These are phyloP conservation scores for Heterobasidion irregulare DNA, from an alignment of 1,284 basidiomycete species.

Conservation along the genomic window DNA sequence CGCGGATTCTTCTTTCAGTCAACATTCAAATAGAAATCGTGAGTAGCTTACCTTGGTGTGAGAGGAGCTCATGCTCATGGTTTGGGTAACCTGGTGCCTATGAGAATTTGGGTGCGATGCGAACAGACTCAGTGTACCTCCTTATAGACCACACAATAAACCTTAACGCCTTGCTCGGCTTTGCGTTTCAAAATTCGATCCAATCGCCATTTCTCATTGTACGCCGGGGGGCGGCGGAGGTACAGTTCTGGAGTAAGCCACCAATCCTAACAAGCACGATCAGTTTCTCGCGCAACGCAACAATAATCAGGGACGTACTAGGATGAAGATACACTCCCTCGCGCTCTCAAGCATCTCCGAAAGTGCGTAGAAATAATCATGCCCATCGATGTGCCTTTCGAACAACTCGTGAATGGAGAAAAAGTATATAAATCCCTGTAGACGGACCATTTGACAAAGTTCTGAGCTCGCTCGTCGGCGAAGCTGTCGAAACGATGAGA, in stretches of 20 bases:
- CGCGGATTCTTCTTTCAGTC: not conserved
- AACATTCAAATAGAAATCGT: conserved; percentile 3
- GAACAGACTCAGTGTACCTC: conserved; percentile 39
- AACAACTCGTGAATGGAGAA: not conserved
- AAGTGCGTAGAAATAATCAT: conserved; percentile 91
- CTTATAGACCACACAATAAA: conserved; percentile 88
- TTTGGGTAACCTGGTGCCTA: conserved; percentile 63
- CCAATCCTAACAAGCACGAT: conserved; percentile 54
- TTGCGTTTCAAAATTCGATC: conserved; percentile 81
- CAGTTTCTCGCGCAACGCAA: not conserved
- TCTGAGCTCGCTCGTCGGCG: conserved; percentile 59
- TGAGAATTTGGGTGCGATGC: not conserved
- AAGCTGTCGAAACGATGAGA: conserved; percentile 83
- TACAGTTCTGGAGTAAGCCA: conserved; percentile 91
- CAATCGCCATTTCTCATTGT: conserved; percentile 79
- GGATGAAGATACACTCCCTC: conserved; percentile 70
- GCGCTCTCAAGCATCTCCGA: conserved; percentile 82
- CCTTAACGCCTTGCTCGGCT: conserved; percentile 83
- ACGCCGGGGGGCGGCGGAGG: conserved; percentile 81
- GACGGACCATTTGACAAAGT: conserved; percentile 78
- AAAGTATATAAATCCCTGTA: not conserved
- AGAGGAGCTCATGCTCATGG: conserved; percentile 81
- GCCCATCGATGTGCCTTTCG: conserved; percentile 77
- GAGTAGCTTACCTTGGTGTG: conserved; percentile 67
- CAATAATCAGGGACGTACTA: conserved; percentile 28